Base-by-base conservation (phyloP, 768 basidiomycete genomes). In the Macrolepiota fuliginosa region DNA sequence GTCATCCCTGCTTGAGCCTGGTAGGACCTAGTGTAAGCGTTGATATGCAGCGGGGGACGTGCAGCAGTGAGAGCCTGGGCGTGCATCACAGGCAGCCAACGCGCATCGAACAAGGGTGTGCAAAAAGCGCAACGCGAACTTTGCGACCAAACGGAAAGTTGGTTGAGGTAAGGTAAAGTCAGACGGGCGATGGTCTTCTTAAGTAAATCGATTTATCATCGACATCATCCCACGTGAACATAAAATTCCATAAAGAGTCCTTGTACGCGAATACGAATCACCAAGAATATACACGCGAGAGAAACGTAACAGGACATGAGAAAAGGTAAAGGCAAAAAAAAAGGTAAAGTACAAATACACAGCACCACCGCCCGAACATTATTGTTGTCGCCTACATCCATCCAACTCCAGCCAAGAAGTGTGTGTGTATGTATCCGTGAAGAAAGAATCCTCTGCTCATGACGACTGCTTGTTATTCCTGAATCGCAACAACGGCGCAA, bases 401-500 rank as follows among this genome's bases (percentile, higher is more conserved):
- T 54, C 17, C 53, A 39, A 49, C 47, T 32, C 22, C 24, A 49
- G 47, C 12, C 47, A 49, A 45, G 47, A 49, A 27, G 25, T 49
- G 29, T 32, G 29, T 49, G 47, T 49, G 10, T 22, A 13, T 27
- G 6, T 22, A 49, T 7, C 25, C 24, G 19, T 12, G 47, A 56
- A 2, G 11, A 13, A 56, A 25, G 9, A 1, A 54, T 17, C n/a
- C 13, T 42, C 5, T 7, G 19, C 57, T 77, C 69, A 83, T 71
- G 78, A 73, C 37, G 73, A 65, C 60, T 87, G 85, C 72, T 89
- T 90, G n/a, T 71, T 71, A 53, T 77, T 88, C 77, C 82, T 89
- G 82, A 91, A 92, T 56, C 91, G 83, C 59, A 98, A 74, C 57
- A 98, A 76, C 1, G 94, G 91, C 0, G 95, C 94, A 53, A 98